Evolutionary conservation across 306 rosid genomes (phyloP).

Genomic region (Quercus parvula): DNA sequence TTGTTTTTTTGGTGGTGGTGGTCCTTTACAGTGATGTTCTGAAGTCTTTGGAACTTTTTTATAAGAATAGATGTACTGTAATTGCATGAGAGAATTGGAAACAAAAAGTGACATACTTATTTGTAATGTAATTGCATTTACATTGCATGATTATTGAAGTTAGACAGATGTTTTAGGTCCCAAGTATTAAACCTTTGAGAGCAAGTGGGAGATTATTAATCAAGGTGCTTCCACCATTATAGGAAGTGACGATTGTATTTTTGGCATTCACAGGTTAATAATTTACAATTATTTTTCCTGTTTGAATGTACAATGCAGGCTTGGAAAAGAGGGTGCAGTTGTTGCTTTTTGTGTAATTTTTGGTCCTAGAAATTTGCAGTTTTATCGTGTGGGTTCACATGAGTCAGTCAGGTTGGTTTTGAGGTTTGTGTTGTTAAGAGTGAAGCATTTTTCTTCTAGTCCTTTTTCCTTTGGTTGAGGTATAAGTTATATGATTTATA

Average conservation of each 20-base stretch:
- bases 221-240: neutral
- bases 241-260: neutral
- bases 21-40: neutral
- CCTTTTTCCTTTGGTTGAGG: neutral
- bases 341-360: neutral
- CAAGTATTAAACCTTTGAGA: neutral
- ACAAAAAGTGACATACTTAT: no score
- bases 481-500: neutral
- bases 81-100: no score
- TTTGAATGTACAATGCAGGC: no score
- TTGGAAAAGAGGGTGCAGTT: neutral
- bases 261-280: neutral
- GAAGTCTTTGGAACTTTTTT: no score
- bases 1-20: neutral
- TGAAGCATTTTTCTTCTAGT: neutral
- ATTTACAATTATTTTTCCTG: no score
- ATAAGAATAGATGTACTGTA: no score
- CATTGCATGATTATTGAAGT: no score
- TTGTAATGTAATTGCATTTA: no score
- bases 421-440: neutral
- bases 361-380: neutral
- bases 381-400: neutral
- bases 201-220: neutral
- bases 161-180: no score
- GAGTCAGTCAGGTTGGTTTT: neutral